These are phyloP conservation scores for Linaria vulgaris DNA, from an alignment of 257 asterid species.

Conservation along the genomic window DNA sequence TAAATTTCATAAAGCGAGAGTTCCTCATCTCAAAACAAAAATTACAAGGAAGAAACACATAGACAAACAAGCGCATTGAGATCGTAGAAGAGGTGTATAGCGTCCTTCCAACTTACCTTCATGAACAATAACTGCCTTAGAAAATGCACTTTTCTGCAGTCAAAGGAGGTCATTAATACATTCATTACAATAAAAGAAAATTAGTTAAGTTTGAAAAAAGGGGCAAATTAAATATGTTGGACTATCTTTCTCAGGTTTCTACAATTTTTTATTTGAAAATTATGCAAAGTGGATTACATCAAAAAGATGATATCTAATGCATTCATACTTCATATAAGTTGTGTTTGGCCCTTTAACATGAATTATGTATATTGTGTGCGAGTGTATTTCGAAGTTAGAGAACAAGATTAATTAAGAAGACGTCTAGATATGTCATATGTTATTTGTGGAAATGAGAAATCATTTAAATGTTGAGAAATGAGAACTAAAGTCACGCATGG, in stretches of 20 bases:
- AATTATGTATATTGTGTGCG: too few relatives aligned
- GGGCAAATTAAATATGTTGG: conserved; percentile 14
- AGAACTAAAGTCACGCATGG: too few relatives aligned
- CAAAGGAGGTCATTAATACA: conserved; percentile 44
- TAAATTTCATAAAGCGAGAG: background rate
- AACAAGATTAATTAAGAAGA: too few relatives aligned
- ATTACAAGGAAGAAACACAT: background rate
- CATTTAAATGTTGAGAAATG: too few relatives aligned
- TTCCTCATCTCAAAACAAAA: too few relatives aligned
- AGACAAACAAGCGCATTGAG: background rate
- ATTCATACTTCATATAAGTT: too few relatives aligned
- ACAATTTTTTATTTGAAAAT: conserved; percentile 9
- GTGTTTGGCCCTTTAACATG: too few relatives aligned
- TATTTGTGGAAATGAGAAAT: too few relatives aligned
- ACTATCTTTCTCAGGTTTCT: conserved; percentile 12
- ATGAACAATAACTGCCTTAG: conserved; percentile 14
- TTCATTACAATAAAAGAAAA: conserved; percentile 21
- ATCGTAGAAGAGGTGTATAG: background rate
- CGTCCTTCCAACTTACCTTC: conserved; percentile 46
- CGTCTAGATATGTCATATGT: too few relatives aligned
- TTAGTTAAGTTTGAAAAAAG: conserved; percentile 21
- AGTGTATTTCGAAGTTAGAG: too few relatives aligned
- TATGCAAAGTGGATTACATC: background rate
- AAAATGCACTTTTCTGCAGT: conserved; percentile 35
- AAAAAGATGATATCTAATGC: background rate